Conservation (phyloP, 768 basidiomycete species). For the Russula ochroleuca region DNA sequence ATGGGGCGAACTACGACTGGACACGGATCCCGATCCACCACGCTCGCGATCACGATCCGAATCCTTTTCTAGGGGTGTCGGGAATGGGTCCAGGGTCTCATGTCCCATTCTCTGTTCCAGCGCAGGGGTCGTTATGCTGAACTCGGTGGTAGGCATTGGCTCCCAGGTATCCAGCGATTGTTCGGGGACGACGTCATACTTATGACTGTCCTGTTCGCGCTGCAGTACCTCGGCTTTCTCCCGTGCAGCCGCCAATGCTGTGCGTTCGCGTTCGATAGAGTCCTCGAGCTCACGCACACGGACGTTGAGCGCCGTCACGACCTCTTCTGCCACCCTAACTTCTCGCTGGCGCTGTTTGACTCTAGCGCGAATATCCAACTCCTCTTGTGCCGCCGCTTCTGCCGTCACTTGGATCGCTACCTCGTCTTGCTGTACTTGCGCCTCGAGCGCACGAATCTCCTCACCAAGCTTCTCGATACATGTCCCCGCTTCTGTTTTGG, state of each 20-base stretch:
- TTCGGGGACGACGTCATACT: slow-evolving; percentile 35
- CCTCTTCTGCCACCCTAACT: slow-evolving; percentile 48
- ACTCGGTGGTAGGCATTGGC: slow-evolving; percentile 22
- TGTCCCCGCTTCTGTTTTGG: slow-evolving; percentile 57
- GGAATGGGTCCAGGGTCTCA: slow-evolving; percentile 17
- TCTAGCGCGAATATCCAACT: slow-evolving; percentile 38
- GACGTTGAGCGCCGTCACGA: slow-evolving; percentile 45
- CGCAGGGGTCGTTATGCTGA: slow-evolving; percentile 22
- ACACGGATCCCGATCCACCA: slow-evolving; percentile 8
- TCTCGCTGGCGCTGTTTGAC: slow-evolving; percentile 44
- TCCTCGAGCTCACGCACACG: slow-evolving; percentile 75
- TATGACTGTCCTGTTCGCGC: slow-evolving; percentile 32
- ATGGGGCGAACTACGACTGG: slow-evolving; percentile 15
- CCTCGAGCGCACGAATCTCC: slow-evolving; percentile 52
- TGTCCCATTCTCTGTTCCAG: slow-evolving; percentile 8
- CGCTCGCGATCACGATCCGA: slow-evolving; percentile 16
- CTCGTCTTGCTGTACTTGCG: slow-evolving; percentile 26
- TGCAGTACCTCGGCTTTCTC: slow-evolving; percentile 52
- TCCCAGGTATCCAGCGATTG: slow-evolving; percentile 27
- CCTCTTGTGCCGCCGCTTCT: slow-evolving; percentile 32
- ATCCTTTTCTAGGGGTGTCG: slow-evolving; percentile 26
- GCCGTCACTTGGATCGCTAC: slow-evolving; percentile 3
- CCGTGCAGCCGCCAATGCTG: slow-evolving; percentile 52
- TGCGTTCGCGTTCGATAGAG: slow-evolving; percentile 57
- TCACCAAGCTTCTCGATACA: slow-evolving; percentile 53